These are phyloP conservation scores for Metschnikowia sp. DNA, from an alignment of 805 yeast species.

Conservation along the genomic window DNA sequence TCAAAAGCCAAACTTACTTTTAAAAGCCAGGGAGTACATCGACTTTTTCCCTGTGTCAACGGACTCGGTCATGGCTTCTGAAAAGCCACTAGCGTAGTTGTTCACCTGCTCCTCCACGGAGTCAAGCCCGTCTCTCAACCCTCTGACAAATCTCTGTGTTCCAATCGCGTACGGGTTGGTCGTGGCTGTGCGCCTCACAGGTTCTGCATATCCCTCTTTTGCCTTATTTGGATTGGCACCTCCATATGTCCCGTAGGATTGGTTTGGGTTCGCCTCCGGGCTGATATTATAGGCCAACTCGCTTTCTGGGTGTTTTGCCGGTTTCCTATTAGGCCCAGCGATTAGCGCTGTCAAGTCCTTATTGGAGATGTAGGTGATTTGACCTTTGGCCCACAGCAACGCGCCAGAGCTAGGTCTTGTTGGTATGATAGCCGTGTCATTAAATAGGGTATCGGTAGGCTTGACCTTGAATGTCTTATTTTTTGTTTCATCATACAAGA, in stretches of 20 bases:
- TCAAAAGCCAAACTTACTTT: conserved; percentile 52
- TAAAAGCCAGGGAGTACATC: conserved; percentile 49
- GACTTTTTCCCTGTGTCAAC: conserved; percentile 49
- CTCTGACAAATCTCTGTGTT: conserved; percentile 36
- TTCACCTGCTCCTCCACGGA: conserved; percentile 51
- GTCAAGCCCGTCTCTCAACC: conserved; percentile 51
- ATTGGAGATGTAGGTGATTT: conserved; percentile 51
- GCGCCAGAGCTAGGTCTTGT: conserved; percentile 77
- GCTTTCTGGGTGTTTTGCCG: conserved; percentile 57
- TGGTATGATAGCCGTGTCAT: conserved; percentile 65
- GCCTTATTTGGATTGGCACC: conserved; percentile 13
- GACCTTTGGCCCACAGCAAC: conserved; percentile 83
- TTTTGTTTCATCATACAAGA: conserved; percentile 21
- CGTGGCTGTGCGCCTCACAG: conserved; percentile 36
- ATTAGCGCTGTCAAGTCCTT: conserved; percentile 63
- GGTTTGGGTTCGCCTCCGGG: conserved; percentile 41
- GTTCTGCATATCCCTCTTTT: conserved; percentile 40
- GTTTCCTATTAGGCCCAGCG: conserved; percentile 72
- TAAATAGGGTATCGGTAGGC: conserved; percentile 60
- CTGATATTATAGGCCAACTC: conserved; percentile 46
- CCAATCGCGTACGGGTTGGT: conserved; percentile 37
- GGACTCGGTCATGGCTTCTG: conserved; percentile 51
- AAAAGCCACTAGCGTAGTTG: conserved; percentile 53
- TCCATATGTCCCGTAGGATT: conserved; percentile 26
- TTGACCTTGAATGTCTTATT: conserved; percentile 19